Evolutionary conservation across 106 monocot species (phyloP), one percentile per base, ranked within the genome.

Genomic region (Chionographis japonica): DNA sequence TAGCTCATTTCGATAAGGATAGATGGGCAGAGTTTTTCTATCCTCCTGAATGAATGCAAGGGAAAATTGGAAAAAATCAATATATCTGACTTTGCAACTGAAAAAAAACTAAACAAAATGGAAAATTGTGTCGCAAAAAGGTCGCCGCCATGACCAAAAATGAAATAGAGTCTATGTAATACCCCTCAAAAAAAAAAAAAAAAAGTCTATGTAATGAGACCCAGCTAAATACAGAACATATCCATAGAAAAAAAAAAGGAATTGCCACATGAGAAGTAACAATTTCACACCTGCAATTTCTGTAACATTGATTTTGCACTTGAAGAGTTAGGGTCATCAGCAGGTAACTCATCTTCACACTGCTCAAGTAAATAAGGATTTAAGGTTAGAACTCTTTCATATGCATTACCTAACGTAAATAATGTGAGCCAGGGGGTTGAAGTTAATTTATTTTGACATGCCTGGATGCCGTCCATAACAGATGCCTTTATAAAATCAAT

Each of bases 401-500:
- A 37, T 41, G 50, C 35, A 10, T 27, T 38, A 59, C 36, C 12
- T 13, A 42, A 52, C 14, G 50, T 13, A 74, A 41, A 65, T 4
- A 20, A 56, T 56, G 46, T 8, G 46, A 58, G 12, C 15, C 53
- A 72, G 58, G 62, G 62, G 54, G 37, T 15, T 37, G 15, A 67
- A 63, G n/a, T 15, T 53, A 18, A 51, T 61, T 59, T 58, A 46
- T 20, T 13, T 54, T 27, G 2, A 62, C 75, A 60, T 80, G 65
- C 90, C 84, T 90, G 66, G 12, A 53, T 68, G 18, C 89, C 92
- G 75, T 86, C 95, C 78, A 95, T 86, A 18, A 89, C 86, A 37
- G 85, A 84, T 60, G 79, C 86, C 77, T 84, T 95, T 53, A 95
- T 87, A 75, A 95, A 95, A 60, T 92, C 82, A 69, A 95, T 80